Percentiles rank a stretch among this genome's conserved stretches.
Conservation (phyloP, 345 rosid species). For the Sisymbrium altissimum region DNA sequence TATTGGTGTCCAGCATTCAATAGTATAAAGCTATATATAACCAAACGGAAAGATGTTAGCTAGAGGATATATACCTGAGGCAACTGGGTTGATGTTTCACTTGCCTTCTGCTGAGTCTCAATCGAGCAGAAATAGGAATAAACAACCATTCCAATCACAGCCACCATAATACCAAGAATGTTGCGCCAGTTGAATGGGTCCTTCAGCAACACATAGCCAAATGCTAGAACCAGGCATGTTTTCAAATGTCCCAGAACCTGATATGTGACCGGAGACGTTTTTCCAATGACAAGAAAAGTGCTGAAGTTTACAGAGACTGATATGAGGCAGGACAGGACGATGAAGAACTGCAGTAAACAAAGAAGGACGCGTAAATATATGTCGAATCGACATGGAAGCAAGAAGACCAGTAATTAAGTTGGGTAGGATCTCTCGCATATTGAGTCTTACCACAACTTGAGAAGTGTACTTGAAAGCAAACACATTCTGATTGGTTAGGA, state of each 20-base stretch:
- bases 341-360: constrained; percentile 85
- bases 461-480: constrained; percentile 98
- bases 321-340: constrained; percentile 95
- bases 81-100: constrained; percentile 56
- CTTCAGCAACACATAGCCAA: constrained; percentile 82
- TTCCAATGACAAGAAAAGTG: constrained; percentile 96
- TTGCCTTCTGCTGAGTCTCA: constrained; percentile 85
- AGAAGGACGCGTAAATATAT: constrained; percentile 2
- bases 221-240: constrained; percentile 96
- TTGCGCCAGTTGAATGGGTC: constrained; percentile 99
- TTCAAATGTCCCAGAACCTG: constrained; percentile 99
- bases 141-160: constrained; percentile 92
- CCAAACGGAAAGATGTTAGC: background rate
- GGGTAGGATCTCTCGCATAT: background rate
- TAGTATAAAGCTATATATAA: background rate
- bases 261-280: constrained; percentile 99
- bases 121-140: constrained; percentile 76
- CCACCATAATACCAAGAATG: constrained; percentile 86
- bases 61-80: constrained; percentile 58
- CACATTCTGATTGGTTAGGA: constrained; percentile 85
- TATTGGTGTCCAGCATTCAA: background rate
- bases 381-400: background rate
- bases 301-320: constrained; percentile 99
- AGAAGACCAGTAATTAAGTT: background rate
- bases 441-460: constrained; percentile 82